Percentiles rank a stretch among this genome's conserved stretches.
These are phyloP conservation scores for Neurospora crassa DNA, from an alignment of 2,329 filamentous ascomycete species.

Conservation along the genomic window DNA sequence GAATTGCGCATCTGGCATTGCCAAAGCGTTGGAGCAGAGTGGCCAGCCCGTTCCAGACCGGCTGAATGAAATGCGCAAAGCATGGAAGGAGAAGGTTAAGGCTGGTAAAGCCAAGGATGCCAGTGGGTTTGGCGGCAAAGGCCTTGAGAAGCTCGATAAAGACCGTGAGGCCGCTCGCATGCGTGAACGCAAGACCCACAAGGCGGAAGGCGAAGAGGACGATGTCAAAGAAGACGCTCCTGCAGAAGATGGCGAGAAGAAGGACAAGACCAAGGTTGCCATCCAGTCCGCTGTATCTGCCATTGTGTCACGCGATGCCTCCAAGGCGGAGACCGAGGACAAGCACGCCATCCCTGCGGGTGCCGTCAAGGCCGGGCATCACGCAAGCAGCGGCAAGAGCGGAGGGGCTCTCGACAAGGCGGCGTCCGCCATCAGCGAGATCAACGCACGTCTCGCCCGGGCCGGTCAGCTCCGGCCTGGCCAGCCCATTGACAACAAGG, in stretches of 20 bases:
- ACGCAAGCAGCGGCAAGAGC: slow-evolving; percentile 48
- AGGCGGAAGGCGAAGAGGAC: slow-evolving; percentile 76
- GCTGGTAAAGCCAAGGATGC: slow-evolving; percentile 82
- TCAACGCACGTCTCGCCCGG: slow-evolving; percentile 82
- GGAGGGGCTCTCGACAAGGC: slow-evolving; percentile 67
- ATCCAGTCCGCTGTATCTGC: slow-evolving; percentile 54
- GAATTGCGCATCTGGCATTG: slow-evolving; percentile 78
- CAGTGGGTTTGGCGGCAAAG: slow-evolving; percentile 90
- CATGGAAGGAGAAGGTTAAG: slow-evolving; percentile 85
- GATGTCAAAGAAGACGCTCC: slow-evolving; percentile 66
- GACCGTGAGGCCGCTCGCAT: slow-evolving; percentile 80
- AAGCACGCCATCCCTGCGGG: slow-evolving; percentile 18
- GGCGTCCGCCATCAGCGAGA: slow-evolving; percentile 79
- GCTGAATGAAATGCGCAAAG: slow-evolving; percentile 54
- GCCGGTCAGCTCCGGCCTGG: slow-evolving; percentile 84
- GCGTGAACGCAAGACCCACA: slow-evolving; percentile 80
- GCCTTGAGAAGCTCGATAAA: slow-evolving; percentile 82
- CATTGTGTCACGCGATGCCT: slow-evolving; percentile 42
- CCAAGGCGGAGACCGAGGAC: slow-evolving; percentile 33
- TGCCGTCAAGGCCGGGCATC: slow-evolving; percentile 27
- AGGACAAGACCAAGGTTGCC: slow-evolving; percentile 55
- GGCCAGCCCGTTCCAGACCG: slow-evolving; percentile 71
- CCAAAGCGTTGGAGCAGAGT: slow-evolving; percentile 87
- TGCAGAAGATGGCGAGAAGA: slow-evolving; percentile 56
- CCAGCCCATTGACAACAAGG: slow-evolving; percentile 96